A percentile compares a stretch with the other conserved stretches of the same genome.
phyloP scores from a whole-genome alignment of 1,139 yeast species.

The Suhomyces coccinellae region DNA sequence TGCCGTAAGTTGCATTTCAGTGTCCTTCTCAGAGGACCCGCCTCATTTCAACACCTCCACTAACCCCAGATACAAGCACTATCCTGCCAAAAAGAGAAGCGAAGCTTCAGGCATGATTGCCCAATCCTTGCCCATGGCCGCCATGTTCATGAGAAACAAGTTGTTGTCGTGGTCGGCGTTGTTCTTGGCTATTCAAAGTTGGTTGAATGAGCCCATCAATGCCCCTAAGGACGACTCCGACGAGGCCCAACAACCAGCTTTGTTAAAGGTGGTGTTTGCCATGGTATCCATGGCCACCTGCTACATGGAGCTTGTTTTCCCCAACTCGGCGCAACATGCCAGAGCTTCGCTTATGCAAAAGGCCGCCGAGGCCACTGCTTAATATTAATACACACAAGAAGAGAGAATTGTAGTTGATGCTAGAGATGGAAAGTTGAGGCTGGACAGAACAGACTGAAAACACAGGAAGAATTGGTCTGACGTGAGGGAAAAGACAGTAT shows the following conservation, averaged over 20 bases:
- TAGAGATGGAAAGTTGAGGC: background rate
- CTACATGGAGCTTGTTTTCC: slow-evolving; percentile 52
- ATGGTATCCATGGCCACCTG: slow-evolving; percentile 50
- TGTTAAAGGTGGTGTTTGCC: slow-evolving; percentile 48
- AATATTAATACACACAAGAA: slow-evolving; percentile 3
- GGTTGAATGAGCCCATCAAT: slow-evolving; percentile 50
- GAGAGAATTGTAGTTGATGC: background rate
- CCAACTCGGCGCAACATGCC: slow-evolving; percentile 32
- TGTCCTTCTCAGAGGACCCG: too few species aligned
- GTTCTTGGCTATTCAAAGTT: slow-evolving; percentile 52
- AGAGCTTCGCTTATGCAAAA: slow-evolving; percentile 15
- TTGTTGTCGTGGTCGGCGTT: slow-evolving; percentile 59
- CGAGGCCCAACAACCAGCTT: slow-evolving; percentile 39
- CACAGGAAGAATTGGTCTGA: too few species aligned
- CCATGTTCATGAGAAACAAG: slow-evolving; percentile 58
- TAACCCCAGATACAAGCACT: slow-evolving; percentile 45
- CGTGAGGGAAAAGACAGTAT: too few species aligned
- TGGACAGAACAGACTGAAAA: background rate
- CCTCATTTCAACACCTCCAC: background rate
- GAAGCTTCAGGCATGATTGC: slow-evolving; percentile 49
- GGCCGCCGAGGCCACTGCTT: slow-evolving; percentile 12
- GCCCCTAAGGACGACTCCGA: slow-evolving; percentile 21
- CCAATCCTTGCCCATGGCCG: slow-evolving; percentile 69
- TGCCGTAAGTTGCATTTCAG: slow-evolving; percentile 31
- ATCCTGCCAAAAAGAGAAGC: slow-evolving; percentile 49